phyloP scores from a whole-genome alignment of 2,329 filamentous ascomycete species.

The Beauveria caledonica region DNA sequence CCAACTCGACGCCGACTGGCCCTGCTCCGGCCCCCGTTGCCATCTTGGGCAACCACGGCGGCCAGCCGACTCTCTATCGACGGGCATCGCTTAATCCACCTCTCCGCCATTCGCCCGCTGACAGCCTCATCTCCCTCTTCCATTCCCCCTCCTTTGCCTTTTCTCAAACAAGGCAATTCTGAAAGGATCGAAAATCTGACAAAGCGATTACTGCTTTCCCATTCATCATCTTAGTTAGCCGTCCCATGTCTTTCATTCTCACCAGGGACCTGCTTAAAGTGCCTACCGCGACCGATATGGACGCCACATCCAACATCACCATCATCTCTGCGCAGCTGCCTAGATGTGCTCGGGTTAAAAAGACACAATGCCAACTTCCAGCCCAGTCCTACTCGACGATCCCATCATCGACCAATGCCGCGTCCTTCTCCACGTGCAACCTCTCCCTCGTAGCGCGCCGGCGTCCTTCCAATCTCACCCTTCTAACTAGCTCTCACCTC shows the following conservation, averaged over 20 bases:
- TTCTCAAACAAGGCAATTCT: too few species aligned
- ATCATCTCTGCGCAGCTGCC: too few species aligned
- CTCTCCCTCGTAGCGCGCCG: background rate
- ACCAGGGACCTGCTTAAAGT: too few species aligned
- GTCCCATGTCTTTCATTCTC: too few species aligned
- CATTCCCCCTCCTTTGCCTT: background rate
- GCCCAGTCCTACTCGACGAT: background rate
- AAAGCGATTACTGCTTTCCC: background rate
- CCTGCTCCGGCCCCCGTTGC: background rate
- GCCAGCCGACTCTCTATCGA: background rate
- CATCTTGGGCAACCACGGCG: conserved; percentile 1
- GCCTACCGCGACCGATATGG: too few species aligned
- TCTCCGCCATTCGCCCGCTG: background rate
- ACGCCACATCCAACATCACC: too few species aligned
- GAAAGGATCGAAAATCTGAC: background rate
- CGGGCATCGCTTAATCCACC: background rate
- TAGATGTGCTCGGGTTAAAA: too few species aligned
- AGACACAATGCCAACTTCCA: background rate
- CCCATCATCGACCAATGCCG: background rate
- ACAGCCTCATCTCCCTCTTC: conserved; percentile 1
- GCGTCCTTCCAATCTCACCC: background rate
- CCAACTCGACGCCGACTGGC: background rate
- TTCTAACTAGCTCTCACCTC: conserved; percentile 9
- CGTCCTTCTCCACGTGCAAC: background rate
- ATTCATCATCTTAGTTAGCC: background rate